Evolutionary conservation across 2,329 filamentous ascomycete genomes (phyloP), one percentile per base, ranked within the genome.

Genomic region (Mycocentrospora acerina): DNA sequence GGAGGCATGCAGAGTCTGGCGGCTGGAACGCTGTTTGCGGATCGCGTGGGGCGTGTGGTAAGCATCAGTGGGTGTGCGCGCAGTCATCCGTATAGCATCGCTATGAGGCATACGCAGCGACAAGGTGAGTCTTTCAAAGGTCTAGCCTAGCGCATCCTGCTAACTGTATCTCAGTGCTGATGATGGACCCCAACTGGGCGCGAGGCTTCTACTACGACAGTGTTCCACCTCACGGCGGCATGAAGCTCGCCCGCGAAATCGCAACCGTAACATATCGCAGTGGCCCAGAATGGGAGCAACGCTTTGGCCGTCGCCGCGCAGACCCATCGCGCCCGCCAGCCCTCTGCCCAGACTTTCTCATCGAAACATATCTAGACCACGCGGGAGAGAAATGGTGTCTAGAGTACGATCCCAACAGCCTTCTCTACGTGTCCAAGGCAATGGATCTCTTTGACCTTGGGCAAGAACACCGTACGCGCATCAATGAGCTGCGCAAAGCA

Each of bases 131-230:
- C 29, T 3, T 5, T 13, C 27, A 6, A 4, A n/a, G 10, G 11
- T 37, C 4, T 4, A 14, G 2, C 7, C 4, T 5, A 14, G 13
- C 19, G 15, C 16, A 16, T 24, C 29, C 25, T 11, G 15, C 44
- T 59, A 35, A 56, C 35, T 22, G 17, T 14, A 15, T 7, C 10
- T 29, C 38, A 72, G 93, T 96, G 1, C 79, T 98, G 32, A 97
- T 98, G 90, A 96, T 96, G 86, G 93, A 98, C 59, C 90, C 90
- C 2, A 90, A 95, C 60, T 98, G 93, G 93, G 88, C 88, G 53
- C 82, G 93, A 24, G 93, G 93, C 2, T 95, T 91, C 71, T 97
- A 97, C 74, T 81, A 79, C 48, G 85, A 84, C 59, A 73, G 76
- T 28, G 82, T 98, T 6, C 93, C 93, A 2, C 93, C 93, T 1